Evolutionary conservation across 352 stramenopile genomes (phyloP).

Genomic region (Phytopythium ostracodes): DNA sequence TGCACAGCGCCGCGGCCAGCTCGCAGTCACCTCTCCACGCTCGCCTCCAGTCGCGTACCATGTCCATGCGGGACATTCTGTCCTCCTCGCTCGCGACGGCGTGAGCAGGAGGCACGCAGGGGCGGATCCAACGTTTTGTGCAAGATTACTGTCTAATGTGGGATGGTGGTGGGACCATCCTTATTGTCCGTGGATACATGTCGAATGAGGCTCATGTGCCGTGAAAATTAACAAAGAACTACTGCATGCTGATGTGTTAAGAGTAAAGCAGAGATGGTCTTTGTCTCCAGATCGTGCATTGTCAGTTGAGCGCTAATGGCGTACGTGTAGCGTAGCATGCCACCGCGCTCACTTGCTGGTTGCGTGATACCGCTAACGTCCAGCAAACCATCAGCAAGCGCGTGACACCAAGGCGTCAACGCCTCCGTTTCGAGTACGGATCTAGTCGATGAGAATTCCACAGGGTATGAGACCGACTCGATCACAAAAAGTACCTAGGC

Average conservation of each 20-base stretch:
- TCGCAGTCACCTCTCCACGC: neutral
- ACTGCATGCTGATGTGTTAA: neutral
- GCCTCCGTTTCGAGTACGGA: too few relatives aligned
- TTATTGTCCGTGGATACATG: too few relatives aligned
- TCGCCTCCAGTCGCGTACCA: constrained; percentile 16
- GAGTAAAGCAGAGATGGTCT: too few relatives aligned
- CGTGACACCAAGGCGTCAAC: too few relatives aligned
- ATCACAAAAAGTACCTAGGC: too few relatives aligned
- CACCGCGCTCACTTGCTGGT: neutral
- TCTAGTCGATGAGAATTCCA: neutral
- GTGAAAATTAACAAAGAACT: neutral
- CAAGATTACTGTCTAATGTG: neutral
- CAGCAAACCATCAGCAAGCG: neutral
- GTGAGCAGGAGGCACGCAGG: constrained; percentile 9
- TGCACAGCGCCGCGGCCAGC: too few relatives aligned
- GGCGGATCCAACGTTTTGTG: neutral
- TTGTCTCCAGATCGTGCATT: too few relatives aligned
- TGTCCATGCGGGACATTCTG: constrained; percentile 51
- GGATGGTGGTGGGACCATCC: too few relatives aligned
- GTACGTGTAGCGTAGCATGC: too few relatives aligned
- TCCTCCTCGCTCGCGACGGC: constrained; percentile 26
- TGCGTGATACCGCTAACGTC: neutral
- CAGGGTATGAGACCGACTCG: too few relatives aligned
- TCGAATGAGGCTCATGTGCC: neutral
- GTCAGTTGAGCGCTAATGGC: too few relatives aligned